Conservation (phyloP, 2,329 filamentous ascomycete genomes). For the Talaromyces pinophilus region DNA sequence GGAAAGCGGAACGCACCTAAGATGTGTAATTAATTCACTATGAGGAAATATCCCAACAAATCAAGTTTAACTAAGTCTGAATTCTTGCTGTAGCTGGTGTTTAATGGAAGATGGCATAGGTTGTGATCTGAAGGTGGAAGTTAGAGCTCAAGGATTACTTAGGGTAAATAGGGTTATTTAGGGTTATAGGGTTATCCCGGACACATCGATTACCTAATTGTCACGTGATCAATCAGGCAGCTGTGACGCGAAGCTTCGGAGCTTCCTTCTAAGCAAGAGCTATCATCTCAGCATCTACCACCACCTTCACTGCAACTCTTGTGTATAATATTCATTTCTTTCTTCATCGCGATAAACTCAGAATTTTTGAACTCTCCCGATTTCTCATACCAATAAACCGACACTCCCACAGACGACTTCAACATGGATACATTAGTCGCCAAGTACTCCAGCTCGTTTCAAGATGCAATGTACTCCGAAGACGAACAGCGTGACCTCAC, state of each 20-base stretch:
- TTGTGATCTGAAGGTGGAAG: too few relatives aligned
- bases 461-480: constrained; percentile 70
- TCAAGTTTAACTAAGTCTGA: too few relatives aligned
- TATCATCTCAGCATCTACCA: constrained; percentile 25
- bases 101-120: too few relatives aligned
- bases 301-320: constrained; percentile 2
- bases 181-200: background rate
- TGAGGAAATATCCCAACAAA: too few relatives aligned
- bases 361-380: too few relatives aligned
- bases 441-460: constrained; percentile 79
- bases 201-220: background rate
- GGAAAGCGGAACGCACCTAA: too few relatives aligned
- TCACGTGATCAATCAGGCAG: constrained; percentile 34
- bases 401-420: background rate
- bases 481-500: constrained; percentile 73
- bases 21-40: too few relatives aligned
- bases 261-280: constrained; percentile 28
- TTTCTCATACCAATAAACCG: background rate
- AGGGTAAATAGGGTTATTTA: background rate
- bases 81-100: too few relatives aligned
- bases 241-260: constrained; percentile 38
- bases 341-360: background rate
- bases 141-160: background rate
- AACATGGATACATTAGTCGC: constrained; percentile 90
- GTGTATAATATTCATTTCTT: constrained; percentile 5